These are phyloP conservation scores for Hyphodiscus hymeniophilus DNA, from an alignment of 495 filamentous ascomycete genomes.

Conservation along the genomic window DNA sequence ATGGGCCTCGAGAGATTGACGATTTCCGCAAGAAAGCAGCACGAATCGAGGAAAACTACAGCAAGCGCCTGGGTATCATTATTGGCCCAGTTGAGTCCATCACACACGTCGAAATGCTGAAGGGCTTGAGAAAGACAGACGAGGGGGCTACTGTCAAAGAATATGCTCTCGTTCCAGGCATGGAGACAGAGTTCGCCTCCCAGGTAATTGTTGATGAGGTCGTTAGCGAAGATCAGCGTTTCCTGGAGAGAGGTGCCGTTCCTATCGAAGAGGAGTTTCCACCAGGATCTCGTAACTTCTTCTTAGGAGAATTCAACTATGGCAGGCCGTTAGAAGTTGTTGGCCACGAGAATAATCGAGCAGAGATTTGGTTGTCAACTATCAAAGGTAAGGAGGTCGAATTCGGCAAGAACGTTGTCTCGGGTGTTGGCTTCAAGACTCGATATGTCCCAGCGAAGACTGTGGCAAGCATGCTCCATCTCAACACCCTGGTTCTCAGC, in stretches of 20 bases:
- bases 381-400: conserved; percentile 65
- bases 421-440: conserved; percentile 51
- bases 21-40: conserved; percentile 77
- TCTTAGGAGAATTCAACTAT: conserved; percentile 92
- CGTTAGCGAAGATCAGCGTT: conserved; percentile 82
- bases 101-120: conserved; percentile 86
- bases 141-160: conserved; percentile 89
- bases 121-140: conserved; percentile 83
- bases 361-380: conserved; percentile 65
- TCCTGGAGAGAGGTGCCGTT: conserved; percentile 78
- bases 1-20: conserved; percentile 69
- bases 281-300: conserved; percentile 72
- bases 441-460: conserved; percentile 80
- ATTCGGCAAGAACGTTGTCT: conserved; percentile 68
- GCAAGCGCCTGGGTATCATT: conserved; percentile 79
- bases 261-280: conserved; percentile 93
- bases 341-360: conserved; percentile 63
- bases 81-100: conserved; percentile 83
- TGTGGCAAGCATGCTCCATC: conserved; percentile 69
- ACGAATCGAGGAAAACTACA: conserved; percentile 77
- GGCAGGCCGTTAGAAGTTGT: conserved; percentile 80
- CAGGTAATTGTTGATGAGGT: conserved; percentile 89
- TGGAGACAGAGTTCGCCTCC: conserved; percentile 86
- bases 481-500: conserved; percentile 82
- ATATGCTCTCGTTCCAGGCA: conserved; percentile 78